A percentile compares a stretch with the other conserved stretches of the same genome.
Conservation (phyloP, 2,329 filamentous ascomycete species). For the Botrytis pseudocinerea region DNA sequence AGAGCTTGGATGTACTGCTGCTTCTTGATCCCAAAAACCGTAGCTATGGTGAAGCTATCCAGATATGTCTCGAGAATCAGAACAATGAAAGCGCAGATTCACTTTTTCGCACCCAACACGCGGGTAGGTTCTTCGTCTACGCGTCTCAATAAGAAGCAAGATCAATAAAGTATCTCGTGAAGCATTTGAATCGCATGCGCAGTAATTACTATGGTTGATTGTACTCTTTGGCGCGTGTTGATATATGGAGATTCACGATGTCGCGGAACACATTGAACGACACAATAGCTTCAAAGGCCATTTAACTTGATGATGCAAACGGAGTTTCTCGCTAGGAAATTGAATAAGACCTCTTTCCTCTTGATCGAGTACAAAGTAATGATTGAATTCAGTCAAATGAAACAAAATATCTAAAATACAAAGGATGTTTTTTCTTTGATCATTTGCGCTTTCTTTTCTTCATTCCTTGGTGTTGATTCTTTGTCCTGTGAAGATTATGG, state of each 20-base stretch:
- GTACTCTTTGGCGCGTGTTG: constrained; percentile 21
- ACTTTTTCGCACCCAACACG: constrained; percentile 13
- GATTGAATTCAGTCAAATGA: constrained; percentile 12
- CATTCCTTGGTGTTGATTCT: background rate
- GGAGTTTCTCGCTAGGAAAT: constrained; percentile 17
- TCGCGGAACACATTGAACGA: constrained; percentile 19
- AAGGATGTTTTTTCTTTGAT: constrained; percentile 3
- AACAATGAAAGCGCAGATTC: constrained; percentile 17
- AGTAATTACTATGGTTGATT: constrained; percentile 20
- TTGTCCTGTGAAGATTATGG: background rate
- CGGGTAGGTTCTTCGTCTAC: background rate
- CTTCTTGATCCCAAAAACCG: background rate
- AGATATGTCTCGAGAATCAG: background rate
- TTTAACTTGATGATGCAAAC: constrained; percentile 23
- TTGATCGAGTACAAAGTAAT: constrained; percentile 12
- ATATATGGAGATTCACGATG: constrained; percentile 21
- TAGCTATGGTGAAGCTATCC: constrained; percentile 8
- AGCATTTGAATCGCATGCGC: constrained; percentile 19
- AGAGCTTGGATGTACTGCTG: background rate
- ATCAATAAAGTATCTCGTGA: background rate
- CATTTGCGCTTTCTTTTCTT: background rate
- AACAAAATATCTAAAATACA: background rate
- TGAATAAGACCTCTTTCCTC: background rate
- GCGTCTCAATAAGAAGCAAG: constrained; percentile 18
- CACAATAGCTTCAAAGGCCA: constrained; percentile 22